phyloP scores from a whole-genome alignment of 1,139 yeast species.

The Nakaseomyces kungkrabaensis region DNA sequence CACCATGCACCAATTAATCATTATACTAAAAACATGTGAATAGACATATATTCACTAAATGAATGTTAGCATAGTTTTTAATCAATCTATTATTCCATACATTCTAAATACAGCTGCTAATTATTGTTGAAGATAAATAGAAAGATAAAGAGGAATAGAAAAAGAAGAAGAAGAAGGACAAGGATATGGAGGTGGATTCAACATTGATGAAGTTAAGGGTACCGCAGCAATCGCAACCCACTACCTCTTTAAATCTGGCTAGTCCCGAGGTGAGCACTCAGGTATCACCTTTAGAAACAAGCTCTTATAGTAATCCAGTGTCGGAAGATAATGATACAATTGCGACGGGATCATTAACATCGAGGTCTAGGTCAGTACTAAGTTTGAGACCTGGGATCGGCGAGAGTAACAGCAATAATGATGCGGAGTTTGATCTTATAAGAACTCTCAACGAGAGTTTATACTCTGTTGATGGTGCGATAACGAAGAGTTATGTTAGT shows the following conservation, averaged over 20 bases:
- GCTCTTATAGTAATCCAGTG: neutral
- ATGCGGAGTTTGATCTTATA: constrained; percentile 6
- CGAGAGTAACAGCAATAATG: neutral
- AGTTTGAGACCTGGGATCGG: neutral
- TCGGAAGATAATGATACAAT: neutral
- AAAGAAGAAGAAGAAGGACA: too few relatives aligned
- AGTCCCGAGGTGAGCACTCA: neutral
- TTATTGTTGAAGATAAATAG: too few relatives aligned
- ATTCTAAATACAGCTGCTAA: too few relatives aligned
- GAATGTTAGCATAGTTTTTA: too few relatives aligned
- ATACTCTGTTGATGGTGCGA: constrained; percentile 11
- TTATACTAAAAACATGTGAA: too few relatives aligned
- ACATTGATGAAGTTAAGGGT: neutral
- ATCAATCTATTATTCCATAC: too few relatives aligned
- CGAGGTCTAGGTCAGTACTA: neutral
- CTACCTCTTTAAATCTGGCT: constrained; percentile 32
- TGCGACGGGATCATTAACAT: neutral
- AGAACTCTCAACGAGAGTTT: constrained; percentile 17
- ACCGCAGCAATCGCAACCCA: constrained; percentile 25
- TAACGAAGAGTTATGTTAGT: constrained; percentile 13
- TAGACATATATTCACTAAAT: too few relatives aligned
- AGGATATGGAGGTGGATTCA: neutral
- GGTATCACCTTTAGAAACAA: neutral
- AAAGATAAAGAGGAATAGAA: too few relatives aligned
- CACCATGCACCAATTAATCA: too few relatives aligned